These are phyloP conservation scores for Neonothopanus nambi DNA, from an alignment of 1,284 basidiomycete genomes.

Conservation along the genomic window DNA sequence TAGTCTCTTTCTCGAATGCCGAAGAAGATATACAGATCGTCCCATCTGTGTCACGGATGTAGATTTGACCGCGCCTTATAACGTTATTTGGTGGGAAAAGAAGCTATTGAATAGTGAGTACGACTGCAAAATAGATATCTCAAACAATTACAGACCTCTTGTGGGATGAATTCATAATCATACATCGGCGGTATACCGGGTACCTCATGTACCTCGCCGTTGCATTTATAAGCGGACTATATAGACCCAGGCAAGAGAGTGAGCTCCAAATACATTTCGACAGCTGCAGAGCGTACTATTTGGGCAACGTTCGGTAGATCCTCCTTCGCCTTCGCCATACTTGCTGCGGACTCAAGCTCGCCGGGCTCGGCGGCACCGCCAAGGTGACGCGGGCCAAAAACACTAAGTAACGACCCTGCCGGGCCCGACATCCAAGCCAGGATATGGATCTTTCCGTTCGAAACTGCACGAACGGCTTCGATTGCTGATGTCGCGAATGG, in stretches of 20 bases:
- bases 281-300: background rate
- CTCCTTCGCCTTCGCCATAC: background rate
- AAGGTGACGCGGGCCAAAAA: background rate
- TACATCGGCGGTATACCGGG: slow-evolving; percentile 2
- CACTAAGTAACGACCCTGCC: background rate
- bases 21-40: too few species aligned
- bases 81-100: too few species aligned
- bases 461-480: slow-evolving; percentile 1
- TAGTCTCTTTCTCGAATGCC: too few species aligned
- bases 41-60: too few species aligned
- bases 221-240: background rate
- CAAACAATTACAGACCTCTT: too few species aligned
- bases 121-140: too few species aligned
- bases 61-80: too few species aligned
- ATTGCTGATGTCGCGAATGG: background rate
- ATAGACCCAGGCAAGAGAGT: background rate
- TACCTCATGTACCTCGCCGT: background rate
- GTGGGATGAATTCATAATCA: too few species aligned
- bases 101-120: too few species aligned
- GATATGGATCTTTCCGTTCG: background rate
- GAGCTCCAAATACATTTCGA: background rate
- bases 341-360: background rate
- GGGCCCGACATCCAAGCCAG: background rate
- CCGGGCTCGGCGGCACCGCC: background rate
- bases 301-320: background rate